phyloP scores from a whole-genome alignment of 352 stramenopile species.

The Halophytophthora batemanensis region DNA sequence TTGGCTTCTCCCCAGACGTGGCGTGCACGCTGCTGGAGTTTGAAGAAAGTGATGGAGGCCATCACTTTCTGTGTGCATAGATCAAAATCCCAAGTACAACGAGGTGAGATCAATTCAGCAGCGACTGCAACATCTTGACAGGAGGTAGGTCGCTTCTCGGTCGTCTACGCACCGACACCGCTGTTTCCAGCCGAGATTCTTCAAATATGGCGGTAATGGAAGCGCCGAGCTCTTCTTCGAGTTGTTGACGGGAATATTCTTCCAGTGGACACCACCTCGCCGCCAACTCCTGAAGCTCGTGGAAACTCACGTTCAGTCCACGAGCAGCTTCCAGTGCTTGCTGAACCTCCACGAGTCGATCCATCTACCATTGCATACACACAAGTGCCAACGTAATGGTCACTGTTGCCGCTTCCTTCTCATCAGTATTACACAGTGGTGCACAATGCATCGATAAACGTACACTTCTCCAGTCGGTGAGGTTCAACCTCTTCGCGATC shows the following conservation, averaged over 20 bases:
- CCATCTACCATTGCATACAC: conserved; percentile 28
- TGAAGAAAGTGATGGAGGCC: conserved; percentile 28
- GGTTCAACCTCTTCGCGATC: conserved; percentile 41
- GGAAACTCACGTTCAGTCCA: conserved; percentile 8
- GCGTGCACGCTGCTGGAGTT: conserved; percentile 48
- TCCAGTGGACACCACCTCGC: conserved; percentile 13
- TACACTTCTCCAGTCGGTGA: conserved; percentile 44
- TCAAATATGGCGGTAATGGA: conserved; percentile 26
- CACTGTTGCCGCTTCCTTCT: not conserved
- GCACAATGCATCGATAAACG: not conserved
- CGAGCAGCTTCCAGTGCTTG: conserved; percentile 10
- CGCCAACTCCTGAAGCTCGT: conserved; percentile 28
- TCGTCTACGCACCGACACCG: conserved; percentile 23
- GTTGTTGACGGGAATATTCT: conserved; percentile 26
- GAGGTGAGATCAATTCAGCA: not conserved
- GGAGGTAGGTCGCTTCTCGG: not conserved
- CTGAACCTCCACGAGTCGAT: conserved; percentile 41
- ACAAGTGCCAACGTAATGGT: not conserved
- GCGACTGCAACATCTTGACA: not conserved
- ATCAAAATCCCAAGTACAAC: not conserved
- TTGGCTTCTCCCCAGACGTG: conserved; percentile 73
- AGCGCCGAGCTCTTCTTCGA: conserved; percentile 26
- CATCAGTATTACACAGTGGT: not conserved
- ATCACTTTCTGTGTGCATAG: conserved; percentile 28
- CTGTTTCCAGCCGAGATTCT: conserved; percentile 28